Percentiles rank a stretch among this genome's conserved stretches.
phyloP scores from a whole-genome alignment of 148 eudicot genomes.

The Silene conica region DNA sequence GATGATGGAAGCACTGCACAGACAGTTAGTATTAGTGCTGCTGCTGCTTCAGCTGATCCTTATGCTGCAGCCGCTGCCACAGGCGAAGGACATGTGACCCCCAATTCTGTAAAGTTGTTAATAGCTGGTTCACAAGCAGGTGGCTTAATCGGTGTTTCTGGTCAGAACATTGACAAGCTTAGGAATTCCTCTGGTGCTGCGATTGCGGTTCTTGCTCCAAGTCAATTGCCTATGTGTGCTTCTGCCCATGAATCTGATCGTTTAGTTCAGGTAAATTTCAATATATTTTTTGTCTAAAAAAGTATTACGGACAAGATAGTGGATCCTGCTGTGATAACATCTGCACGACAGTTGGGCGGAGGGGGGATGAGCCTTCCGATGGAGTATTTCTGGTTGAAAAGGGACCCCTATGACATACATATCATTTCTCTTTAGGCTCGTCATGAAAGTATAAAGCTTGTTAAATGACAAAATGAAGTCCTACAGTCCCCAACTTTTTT shows the following conservation, averaged over 20 bases:
- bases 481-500: neutral
- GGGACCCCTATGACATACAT: neutral
- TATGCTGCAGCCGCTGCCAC: conserved; percentile 25
- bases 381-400: neutral
- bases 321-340: neutral
- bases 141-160: conserved; percentile 77
- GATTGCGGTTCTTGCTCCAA: conserved; percentile 71
- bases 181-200: conserved; percentile 82
- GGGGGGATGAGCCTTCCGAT: neutral
- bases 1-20: conserved; percentile 54
- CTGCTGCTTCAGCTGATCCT: conserved; percentile 25
- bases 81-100: conserved; percentile 56
- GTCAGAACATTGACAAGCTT: conserved; percentile 85
- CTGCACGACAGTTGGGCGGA: neutral
- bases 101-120: conserved; percentile 69
- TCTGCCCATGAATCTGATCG: conserved; percentile 93
- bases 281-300: conserved; percentile 7
- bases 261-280: conserved; percentile 66
- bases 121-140: conserved; percentile 98
- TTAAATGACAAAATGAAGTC: neutral
- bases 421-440: neutral
- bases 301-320: neutral
- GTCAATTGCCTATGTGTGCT: conserved; percentile 82
- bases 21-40: conserved; percentile 38
- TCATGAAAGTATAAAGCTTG: neutral